Conservation (phyloP, 805 yeast species). For the Geotrichum ghanense region DNA sequence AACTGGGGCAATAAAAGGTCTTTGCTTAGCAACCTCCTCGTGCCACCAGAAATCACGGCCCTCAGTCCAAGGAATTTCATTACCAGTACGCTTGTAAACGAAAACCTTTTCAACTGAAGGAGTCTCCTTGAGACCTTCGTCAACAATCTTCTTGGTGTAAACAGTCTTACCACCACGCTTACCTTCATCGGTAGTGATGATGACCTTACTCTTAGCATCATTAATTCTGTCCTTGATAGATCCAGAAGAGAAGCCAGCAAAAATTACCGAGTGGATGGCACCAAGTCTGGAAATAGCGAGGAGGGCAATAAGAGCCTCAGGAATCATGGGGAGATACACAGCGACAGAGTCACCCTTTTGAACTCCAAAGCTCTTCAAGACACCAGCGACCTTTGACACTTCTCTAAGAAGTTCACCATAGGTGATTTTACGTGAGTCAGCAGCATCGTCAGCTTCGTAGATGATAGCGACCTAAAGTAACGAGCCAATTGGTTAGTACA, state of each 20-base stretch:
- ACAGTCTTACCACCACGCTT: slow-evolving; percentile 92
- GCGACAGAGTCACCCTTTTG: slow-evolving; percentile 94
- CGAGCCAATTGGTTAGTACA: background rate
- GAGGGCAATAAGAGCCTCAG: slow-evolving; percentile 91
- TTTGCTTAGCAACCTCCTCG: slow-evolving; percentile 70
- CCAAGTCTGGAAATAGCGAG: slow-evolving; percentile 89
- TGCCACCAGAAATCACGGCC: slow-evolving; percentile 96
- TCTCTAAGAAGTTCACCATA: slow-evolving; percentile 78
- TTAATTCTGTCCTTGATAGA: slow-evolving; percentile 83
- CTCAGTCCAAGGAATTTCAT: slow-evolving; percentile 54
- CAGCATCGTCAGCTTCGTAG: slow-evolving; percentile 89
- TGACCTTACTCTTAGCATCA: slow-evolving; percentile 76
- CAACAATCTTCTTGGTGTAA: slow-evolving; percentile 87
- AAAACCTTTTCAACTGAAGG: slow-evolving; percentile 67
- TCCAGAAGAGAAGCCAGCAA: slow-evolving; percentile 94
- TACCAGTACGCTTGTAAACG: slow-evolving; percentile 83
- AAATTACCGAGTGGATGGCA: slow-evolving; percentile 91
- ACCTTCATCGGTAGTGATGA: slow-evolving; percentile 92
- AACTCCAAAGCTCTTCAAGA: slow-evolving; percentile 75
- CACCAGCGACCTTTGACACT: slow-evolving; percentile 79
- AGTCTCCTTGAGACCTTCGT: slow-evolving; percentile 75
- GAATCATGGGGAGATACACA: slow-evolving; percentile 93
- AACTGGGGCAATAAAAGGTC: slow-evolving; percentile 77
- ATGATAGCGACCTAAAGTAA: slow-evolving; percentile 32
- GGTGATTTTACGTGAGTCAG: slow-evolving; percentile 60